Evolutionary conservation across 441 rosid genomes (phyloP), one percentile per base, ranked within the genome.

Genomic region (Hypseocharis bilobata): DNA sequence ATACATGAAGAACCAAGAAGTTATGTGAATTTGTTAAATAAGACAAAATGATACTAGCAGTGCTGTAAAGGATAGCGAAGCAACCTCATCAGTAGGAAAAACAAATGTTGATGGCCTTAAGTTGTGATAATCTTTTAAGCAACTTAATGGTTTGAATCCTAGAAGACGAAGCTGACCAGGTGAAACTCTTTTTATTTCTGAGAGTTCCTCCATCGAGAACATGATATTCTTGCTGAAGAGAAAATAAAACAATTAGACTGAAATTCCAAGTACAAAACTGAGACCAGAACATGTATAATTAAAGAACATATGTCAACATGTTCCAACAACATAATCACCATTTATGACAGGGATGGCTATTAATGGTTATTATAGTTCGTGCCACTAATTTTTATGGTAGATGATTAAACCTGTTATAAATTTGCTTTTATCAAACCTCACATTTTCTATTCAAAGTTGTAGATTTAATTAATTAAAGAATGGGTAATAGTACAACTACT

Each of bases 71-170:
- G 62, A 8, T 61, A 67, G 51, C 25, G 52, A 72, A 68, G 17
- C 30, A 75, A 92, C 98, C 98, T 93, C 78, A 72, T 93, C 98
- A 70, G 81, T 81, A 22, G 98, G 95, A 78, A 81, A 88, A 71
- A 90, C 76, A 85, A 93, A 93, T 30, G 97, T 88, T 23, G 97
- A 85, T 32, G 97, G 98, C 83, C 81, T 86, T 85, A 90, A 62
- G 82, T 93, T 90, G 88, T 93, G 85, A 78, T 87, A 93, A 64
- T 86, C 96, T 81, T 87, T 90, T 73, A 93, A 85, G 82, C 86
- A 93, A 73, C 78, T 81, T 76, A 93, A 78, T 58, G 97, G 91
- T 85, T 93, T 88, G 86, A 93, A 93, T 63, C 98, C 98, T 68
- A 88, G 85, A 72, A 93, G 87, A 71, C 76, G 85, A 64, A 90